Conservation (phyloP, 257 asterid genomes). For the Nicotiana tomentosiformis region DNA sequence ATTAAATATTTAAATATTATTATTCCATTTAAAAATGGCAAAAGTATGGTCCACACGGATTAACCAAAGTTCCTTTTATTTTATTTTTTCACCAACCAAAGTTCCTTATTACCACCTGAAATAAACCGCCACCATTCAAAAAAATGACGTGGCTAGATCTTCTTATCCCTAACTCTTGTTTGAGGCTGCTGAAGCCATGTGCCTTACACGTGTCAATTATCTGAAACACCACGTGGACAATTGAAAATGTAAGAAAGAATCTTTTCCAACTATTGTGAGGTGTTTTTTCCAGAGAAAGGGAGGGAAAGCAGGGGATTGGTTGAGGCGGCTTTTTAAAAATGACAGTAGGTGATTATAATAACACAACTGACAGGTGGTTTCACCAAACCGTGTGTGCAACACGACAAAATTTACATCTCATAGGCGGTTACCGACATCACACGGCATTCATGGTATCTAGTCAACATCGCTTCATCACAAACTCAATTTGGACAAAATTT, state of each 20-base stretch:
- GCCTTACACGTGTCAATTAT: neutral
- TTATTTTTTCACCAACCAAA: too few species aligned
- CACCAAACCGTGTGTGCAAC: neutral
- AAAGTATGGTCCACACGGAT: neutral
- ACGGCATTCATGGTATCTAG: conserved; percentile 8
- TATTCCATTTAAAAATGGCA: neutral
- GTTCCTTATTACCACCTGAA: neutral
- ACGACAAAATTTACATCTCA: conserved; percentile 7
- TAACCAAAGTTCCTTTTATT: neutral
- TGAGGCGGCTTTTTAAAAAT: neutral
- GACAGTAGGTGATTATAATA: neutral
- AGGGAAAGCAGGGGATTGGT: neutral
- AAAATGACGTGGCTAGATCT: conserved; percentile 11
- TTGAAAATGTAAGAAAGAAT: neutral
- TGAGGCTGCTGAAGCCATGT: neutral
- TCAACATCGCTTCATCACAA: conserved; percentile 5
- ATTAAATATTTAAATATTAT: neutral
- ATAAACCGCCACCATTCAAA: neutral
- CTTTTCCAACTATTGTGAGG: neutral
- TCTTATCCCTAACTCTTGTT: conserved; percentile 19
- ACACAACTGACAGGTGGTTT: neutral
- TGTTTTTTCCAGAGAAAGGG: neutral
- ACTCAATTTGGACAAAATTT: neutral
- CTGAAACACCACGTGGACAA: neutral
- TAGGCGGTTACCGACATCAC: conserved; percentile 17